Percentiles rank a stretch among this genome's conserved stretches.
Conservation (phyloP, 2,329 filamentous ascomycete genomes). For the Diatrype stigma region DNA sequence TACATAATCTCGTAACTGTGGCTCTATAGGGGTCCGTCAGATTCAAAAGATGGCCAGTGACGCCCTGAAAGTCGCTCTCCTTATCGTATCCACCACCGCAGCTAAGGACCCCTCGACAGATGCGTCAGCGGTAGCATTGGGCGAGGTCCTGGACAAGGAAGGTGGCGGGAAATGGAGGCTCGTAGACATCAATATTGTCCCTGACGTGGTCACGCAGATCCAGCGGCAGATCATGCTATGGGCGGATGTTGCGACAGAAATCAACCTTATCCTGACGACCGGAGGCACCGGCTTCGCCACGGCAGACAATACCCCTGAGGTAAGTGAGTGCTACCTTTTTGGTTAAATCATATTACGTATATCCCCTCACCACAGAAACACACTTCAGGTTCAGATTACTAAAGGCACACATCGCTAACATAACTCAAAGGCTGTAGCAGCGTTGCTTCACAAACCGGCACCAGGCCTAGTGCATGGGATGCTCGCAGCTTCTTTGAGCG, state of each 20-base stretch:
- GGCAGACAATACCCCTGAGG: constrained; percentile 84
- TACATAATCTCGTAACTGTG: too few species aligned
- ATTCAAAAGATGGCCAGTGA: constrained; percentile 30
- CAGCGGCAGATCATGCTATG: constrained; percentile 68
- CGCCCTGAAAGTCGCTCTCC: constrained; percentile 67
- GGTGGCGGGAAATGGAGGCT: constrained; percentile 70
- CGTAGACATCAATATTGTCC: constrained; percentile 67
- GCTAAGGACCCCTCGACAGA: constrained; percentile 75
- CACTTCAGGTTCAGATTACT: too few species aligned
- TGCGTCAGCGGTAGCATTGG: constrained; percentile 62
- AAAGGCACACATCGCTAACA: constrained; percentile 3
- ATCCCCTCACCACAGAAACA: too few species aligned
- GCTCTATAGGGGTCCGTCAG: neutral
- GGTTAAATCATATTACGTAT: too few species aligned
- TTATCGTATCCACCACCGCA: constrained; percentile 90
- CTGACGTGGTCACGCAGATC: constrained; percentile 72
- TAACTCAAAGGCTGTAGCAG: constrained; percentile 62
- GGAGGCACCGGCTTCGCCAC: constrained; percentile 91
- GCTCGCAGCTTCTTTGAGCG: constrained; percentile 75
- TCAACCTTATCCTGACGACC: constrained; percentile 81
- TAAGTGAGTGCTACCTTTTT: constrained; percentile 29
- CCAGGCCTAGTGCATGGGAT: constrained; percentile 93
- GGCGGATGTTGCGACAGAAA: constrained; percentile 59
- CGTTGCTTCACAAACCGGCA: constrained; percentile 78
- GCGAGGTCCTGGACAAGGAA: constrained; percentile 63